Evolutionary conservation across 2,329 filamentous ascomycete genomes (phyloP).

Genomic region (Fusarium sp.): DNA sequence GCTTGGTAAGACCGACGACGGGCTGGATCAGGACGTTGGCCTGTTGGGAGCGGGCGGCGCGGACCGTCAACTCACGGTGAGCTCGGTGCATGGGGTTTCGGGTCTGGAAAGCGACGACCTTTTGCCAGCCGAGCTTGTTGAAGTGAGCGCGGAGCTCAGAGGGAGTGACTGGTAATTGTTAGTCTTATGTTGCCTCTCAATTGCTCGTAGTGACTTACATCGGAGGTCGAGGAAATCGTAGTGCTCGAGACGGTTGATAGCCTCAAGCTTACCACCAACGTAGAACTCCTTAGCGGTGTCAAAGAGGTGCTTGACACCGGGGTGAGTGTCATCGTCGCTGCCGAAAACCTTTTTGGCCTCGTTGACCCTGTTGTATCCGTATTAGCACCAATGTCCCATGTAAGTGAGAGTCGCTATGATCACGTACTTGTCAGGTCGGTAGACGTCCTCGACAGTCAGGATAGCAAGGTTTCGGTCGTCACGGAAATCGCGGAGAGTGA

Average conservation of each 20-base stretch:
- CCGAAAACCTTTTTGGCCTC: conserved; percentile 97
- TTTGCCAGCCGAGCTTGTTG: conserved; percentile 98
- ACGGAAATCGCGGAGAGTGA: conserved; percentile 93
- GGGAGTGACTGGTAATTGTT: conserved; percentile 75
- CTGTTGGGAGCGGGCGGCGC: conserved; percentile 93
- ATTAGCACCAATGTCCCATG: conserved; percentile 32
- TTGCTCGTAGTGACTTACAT: conserved; percentile 67
- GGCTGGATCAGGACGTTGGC: conserved; percentile 99
- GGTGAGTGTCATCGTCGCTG: conserved; percentile 88
- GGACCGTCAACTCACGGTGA: conserved; percentile 96
- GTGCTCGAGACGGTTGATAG: conserved; percentile 94
- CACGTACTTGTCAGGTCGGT: conserved; percentile 91
- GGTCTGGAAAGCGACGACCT: conserved; percentile 99
- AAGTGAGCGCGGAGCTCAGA: conserved; percentile 96
- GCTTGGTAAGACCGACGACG: conserved; percentile 98
- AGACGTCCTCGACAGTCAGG: conserved; percentile 94
- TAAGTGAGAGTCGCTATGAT: background rate
- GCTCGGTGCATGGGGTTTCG: conserved; percentile 99
- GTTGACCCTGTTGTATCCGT: conserved; percentile 69
- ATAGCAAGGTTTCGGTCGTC: conserved; percentile 97
- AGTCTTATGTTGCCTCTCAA: conserved; percentile 6
- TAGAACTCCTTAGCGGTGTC: conserved; percentile 87
- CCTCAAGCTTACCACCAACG: conserved; percentile 95
- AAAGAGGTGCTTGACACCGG: conserved; percentile 91
- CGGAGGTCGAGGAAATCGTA: conserved; percentile 98